Evolutionary conservation across 2,329 filamentous ascomycete genomes (phyloP).

Genomic region (Alternaria rosae): DNA sequence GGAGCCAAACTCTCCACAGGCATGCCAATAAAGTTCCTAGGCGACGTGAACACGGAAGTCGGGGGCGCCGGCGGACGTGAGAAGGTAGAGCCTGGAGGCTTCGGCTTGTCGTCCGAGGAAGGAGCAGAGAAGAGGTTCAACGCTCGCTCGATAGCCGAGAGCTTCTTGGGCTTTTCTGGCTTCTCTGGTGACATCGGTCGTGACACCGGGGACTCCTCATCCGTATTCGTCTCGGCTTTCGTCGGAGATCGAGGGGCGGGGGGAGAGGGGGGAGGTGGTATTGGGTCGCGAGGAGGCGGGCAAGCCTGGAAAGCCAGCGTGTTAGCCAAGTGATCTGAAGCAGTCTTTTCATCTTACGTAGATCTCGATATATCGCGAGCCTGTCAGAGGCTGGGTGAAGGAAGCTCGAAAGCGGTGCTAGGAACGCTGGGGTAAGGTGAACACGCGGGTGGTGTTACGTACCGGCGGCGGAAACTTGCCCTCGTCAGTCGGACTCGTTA

Average conservation of each 20-base stretch:
- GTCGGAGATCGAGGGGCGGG: constrained; percentile 15
- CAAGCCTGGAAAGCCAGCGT: constrained; percentile 20
- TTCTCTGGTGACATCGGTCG: constrained; percentile 25
- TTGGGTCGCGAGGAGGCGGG: constrained; percentile 15
- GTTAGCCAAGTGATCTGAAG: constrained; percentile 11
- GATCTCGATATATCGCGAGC: constrained; percentile 7
- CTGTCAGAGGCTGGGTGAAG: constrained; percentile 6
- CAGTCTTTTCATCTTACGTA: constrained; percentile 6
- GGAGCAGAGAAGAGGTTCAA: constrained; percentile 19
- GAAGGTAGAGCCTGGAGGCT: constrained; percentile 27
- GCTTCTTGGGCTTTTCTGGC: constrained; percentile 17
- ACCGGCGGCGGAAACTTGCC: constrained; percentile 48
- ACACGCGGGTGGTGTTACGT: constrained; percentile 20
- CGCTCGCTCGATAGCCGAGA: constrained; percentile 27
- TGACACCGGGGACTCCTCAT: constrained; percentile 23
- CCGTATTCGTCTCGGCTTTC: constrained; percentile 22
- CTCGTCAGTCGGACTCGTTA: constrained; percentile 47
- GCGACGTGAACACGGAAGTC: constrained; percentile 34
- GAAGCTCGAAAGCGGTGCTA: constrained; percentile 6
- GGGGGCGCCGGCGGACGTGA: constrained; percentile 39
- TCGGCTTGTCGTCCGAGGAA: background rate
- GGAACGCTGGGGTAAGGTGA: constrained; percentile 12
- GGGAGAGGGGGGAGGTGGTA: constrained; percentile 11
- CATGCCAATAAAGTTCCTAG: constrained; percentile 33
- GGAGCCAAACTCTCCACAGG: constrained; percentile 29